Evolutionary conservation across 306 rosid genomes (phyloP).

Genomic region (Rosa rugosa): DNA sequence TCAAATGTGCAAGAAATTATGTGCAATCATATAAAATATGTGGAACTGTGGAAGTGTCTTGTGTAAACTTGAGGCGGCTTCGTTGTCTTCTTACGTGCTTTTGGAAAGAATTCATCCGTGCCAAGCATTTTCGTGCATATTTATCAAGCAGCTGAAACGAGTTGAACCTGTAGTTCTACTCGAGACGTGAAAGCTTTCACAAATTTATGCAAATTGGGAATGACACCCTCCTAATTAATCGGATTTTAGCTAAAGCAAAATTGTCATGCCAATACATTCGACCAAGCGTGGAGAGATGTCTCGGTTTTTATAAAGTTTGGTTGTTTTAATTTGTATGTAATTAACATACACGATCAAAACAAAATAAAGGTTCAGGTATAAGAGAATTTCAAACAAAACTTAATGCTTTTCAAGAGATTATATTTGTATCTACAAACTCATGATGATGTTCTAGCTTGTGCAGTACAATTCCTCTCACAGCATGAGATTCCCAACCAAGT

Average conservation of each 20-base stretch:
- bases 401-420: not conserved
- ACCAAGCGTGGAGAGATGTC: not conserved
- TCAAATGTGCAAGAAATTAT: too few species aligned
- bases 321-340: not conserved
- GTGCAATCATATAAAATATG: too few species aligned
- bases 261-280: not conserved
- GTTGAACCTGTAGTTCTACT: not conserved
- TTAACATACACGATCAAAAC: too few species aligned
- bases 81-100: too few species aligned
- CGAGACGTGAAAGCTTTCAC: not conserved
- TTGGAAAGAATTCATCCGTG: too few species aligned
- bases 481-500: constrained; percentile 8
- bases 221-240: too few species aligned
- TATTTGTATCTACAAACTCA: not conserved
- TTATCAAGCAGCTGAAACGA: too few species aligned
- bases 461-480: not conserved
- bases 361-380: too few species aligned
- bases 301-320: not conserved
- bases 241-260: not conserved
- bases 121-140: too few species aligned
- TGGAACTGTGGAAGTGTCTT: too few species aligned
- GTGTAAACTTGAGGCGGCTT: too few species aligned
- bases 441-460: not conserved
- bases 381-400: not conserved
- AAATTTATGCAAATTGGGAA: not conserved